These are phyloP conservation scores for Leishmania tarentolae DNA, from an alignment of 208 protist species.

Conservation along the genomic window DNA sequence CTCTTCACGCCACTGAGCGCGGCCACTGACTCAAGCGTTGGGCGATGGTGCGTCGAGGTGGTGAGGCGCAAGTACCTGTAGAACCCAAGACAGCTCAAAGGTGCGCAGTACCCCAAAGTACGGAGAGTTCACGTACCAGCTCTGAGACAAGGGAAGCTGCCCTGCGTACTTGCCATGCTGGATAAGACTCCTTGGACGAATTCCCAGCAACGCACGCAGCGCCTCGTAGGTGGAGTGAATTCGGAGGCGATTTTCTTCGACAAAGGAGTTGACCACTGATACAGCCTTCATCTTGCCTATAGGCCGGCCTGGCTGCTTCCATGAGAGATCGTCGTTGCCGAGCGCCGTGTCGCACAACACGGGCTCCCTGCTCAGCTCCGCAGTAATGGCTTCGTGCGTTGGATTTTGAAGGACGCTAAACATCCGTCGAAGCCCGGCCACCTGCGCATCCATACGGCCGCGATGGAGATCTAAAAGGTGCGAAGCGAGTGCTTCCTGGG, in stretches of 20 bases:
- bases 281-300: conserved; percentile 68
- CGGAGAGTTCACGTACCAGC: conserved; percentile 84
- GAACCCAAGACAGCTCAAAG: conserved; percentile 83
- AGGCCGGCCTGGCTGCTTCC: conserved; percentile 49
- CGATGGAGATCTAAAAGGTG: conserved; percentile 39
- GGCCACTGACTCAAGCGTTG: background rate
- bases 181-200: conserved; percentile 74
- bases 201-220: conserved; percentile 61
- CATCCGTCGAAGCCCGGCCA: conserved; percentile 42
- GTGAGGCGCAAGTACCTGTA: conserved; percentile 57
- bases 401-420: conserved; percentile 62
- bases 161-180: conserved; percentile 78
- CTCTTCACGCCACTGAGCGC: background rate
- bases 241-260: conserved; percentile 76
- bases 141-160: conserved; percentile 68
- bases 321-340: conserved; percentile 4
- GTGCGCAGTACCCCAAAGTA: conserved; percentile 86
- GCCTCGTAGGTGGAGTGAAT: conserved; percentile 73
- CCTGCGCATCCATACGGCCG: conserved; percentile 39
- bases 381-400: conserved; percentile 42
- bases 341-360: too few relatives aligned
- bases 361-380: conserved; percentile 35
- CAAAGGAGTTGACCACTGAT: conserved; percentile 79
- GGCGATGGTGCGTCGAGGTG: conserved; percentile 23
- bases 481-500: conserved; percentile 25